A percentile compares a stretch with the other conserved stretches of the same genome.
These are phyloP conservation scores for Triticum urartu DNA, from an alignment of 176 grass and related monocot genomes.

Conservation along the genomic window DNA sequence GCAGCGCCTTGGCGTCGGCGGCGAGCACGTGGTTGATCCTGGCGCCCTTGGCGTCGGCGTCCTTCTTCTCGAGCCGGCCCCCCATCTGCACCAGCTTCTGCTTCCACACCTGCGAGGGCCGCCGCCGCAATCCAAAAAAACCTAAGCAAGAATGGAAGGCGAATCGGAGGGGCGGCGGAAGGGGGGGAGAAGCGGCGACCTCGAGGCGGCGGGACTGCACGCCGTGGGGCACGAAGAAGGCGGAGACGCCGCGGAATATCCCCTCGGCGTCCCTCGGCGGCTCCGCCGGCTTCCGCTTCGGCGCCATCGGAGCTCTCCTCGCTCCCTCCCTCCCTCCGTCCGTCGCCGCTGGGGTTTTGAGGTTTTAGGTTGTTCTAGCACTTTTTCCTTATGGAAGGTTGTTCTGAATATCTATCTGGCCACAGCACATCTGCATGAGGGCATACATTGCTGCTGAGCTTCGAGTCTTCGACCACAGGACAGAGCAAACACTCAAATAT, in stretches of 20 bases:
- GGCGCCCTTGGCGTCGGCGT: slow-evolving; percentile 36
- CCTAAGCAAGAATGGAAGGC: not conserved
- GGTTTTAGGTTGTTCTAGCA: not conserved
- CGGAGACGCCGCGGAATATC: slow-evolving; percentile 77
- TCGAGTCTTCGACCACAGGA: no score
- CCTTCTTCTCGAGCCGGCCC: slow-evolving; percentile 45
- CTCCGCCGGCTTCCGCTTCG: slow-evolving; percentile 32
- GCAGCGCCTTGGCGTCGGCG: slow-evolving; percentile 51
- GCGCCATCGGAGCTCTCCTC: slow-evolving; percentile 41
- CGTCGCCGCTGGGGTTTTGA: not conserved
- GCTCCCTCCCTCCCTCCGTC: not conserved
- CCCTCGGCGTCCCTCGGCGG: slow-evolving; percentile 50
- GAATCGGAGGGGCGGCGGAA: not conserved
- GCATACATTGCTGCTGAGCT: no score
- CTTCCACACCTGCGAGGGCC: slow-evolving; percentile 67
- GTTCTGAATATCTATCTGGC: not conserved
- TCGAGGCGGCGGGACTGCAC: slow-evolving; percentile 73
- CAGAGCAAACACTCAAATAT: not conserved
- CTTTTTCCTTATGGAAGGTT: not conserved
- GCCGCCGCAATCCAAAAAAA: not conserved
- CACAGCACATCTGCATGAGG: not conserved
- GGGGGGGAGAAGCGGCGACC: slow-evolving; percentile 26
- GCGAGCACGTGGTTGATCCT: slow-evolving; percentile 72
- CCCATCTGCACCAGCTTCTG: slow-evolving; percentile 87
- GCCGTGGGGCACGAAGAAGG: slow-evolving; percentile 50